Conservation (phyloP, 768 basidiomycete species). For the Phallus indusiatus region DNA sequence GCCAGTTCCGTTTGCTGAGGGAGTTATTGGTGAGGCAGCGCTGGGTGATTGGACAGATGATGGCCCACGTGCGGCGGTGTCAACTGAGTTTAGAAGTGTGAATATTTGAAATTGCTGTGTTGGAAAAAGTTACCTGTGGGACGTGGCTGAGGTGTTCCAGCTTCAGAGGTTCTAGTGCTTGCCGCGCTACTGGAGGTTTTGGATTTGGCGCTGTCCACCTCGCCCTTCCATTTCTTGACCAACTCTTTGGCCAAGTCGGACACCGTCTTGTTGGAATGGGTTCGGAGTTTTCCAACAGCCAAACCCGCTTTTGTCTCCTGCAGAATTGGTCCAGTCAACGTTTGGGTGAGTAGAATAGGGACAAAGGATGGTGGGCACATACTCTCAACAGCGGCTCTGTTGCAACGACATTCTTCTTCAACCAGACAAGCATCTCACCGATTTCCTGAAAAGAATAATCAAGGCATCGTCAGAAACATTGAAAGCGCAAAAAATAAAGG, state of each 20-base stretch:
- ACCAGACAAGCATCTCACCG: slow-evolving; percentile 3
- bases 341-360: too few species aligned
- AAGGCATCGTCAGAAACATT: neutral
- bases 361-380: neutral
- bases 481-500: neutral
- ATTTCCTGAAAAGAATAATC: slow-evolving; percentile 7
- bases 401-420: slow-evolving; percentile 15
- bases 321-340: neutral
- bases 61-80: neutral
- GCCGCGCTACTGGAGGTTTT: slow-evolving; percentile 20
- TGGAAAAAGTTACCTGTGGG: neutral
- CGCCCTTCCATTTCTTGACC: slow-evolving; percentile 86
- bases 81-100: neutral
- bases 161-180: neutral
- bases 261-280: slow-evolving; percentile 61
- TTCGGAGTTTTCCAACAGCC: slow-evolving; percentile 84
- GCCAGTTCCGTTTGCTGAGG: slow-evolving; percentile 24
- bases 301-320: slow-evolving; percentile 90
- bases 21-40: slow-evolving; percentile 29
- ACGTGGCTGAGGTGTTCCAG: slow-evolving; percentile 3
- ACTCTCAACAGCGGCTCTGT: slow-evolving; percentile 17
- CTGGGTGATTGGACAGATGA: slow-evolving; percentile 5
- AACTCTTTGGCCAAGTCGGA: slow-evolving; percentile 81
- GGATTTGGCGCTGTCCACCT: slow-evolving; percentile 54
- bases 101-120: neutral